phyloP scores from a whole-genome alignment of 1,284 basidiomycete species.

The Porodaedalea pini region DNA sequence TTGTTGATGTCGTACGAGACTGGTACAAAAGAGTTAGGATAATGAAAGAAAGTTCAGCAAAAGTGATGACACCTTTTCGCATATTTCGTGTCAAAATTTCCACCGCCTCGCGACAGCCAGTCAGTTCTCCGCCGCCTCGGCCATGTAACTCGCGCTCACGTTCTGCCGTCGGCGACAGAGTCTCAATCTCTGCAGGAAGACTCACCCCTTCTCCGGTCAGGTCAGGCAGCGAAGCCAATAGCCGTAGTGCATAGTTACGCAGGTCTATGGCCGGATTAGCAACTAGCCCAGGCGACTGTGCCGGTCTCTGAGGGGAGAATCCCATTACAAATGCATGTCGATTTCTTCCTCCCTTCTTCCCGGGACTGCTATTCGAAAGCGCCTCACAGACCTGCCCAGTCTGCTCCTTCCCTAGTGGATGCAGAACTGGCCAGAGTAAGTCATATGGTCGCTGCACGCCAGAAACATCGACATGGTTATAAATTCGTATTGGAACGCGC shows the following conservation, averaged over 20 bases:
- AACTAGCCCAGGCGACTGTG: constrained; percentile 12
- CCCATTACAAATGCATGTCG: constrained; percentile 25
- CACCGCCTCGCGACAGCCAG: constrained; percentile 83
- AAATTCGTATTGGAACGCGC: constrained; percentile 84
- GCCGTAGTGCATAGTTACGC: constrained; percentile 10
- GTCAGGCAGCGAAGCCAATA: constrained; percentile 9
- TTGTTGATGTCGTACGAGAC: constrained; percentile 92
- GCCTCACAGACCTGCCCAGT: constrained; percentile 10
- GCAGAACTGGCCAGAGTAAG: constrained; percentile 62
- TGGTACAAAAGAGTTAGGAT: constrained; percentile 31
- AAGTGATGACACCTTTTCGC: constrained; percentile 64
- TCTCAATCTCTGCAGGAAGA: neutral
- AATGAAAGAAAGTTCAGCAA: constrained; percentile 11
- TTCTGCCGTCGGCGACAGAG: neutral
- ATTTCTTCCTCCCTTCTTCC: constrained; percentile 18
- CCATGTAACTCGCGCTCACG: neutral
- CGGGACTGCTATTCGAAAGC: constrained; percentile 10
- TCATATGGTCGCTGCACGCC: constrained; percentile 56
- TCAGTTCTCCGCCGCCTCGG: constrained; percentile 45
- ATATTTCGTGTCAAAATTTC: constrained; percentile 87
- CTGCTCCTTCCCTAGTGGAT: constrained; percentile 28
- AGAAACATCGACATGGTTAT: constrained; percentile 75
- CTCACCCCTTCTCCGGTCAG: neutral
- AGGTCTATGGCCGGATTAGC: neutral
- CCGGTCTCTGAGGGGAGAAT: neutral